Conservation (phyloP, 768 basidiomycete genomes). For the Lactarius hengduanensis region DNA sequence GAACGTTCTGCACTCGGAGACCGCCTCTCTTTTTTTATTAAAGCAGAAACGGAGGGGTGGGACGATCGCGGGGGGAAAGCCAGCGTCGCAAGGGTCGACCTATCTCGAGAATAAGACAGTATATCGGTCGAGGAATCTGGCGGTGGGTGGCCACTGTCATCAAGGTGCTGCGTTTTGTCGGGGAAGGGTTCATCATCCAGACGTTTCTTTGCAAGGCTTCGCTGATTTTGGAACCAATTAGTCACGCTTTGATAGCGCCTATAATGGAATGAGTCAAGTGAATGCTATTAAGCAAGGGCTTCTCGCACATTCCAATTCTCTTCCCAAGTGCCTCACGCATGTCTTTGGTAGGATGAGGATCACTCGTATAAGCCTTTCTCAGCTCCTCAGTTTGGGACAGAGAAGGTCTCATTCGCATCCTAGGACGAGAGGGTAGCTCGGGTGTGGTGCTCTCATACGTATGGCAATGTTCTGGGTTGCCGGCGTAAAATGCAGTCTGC, state of each 20-base stretch:
- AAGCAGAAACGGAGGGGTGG: conserved; percentile 39
- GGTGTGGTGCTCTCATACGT: conserved; percentile 44
- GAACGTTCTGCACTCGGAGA: conserved; percentile 30
- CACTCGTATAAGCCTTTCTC: conserved; percentile 58
- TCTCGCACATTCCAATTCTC: conserved; percentile 71
- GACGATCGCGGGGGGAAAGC: conserved; percentile 42
- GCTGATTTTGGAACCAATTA: conserved; percentile 88
- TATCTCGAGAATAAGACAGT: conserved; percentile 34
- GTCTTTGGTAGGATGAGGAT: conserved; percentile 67
- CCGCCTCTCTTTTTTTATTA: conserved; percentile 38
- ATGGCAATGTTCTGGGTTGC: conserved; percentile 50
- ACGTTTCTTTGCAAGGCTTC: conserved; percentile 71
- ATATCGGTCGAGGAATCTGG: conserved; percentile 29
- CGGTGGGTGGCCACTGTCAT: conserved; percentile 30
- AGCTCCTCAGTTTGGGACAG: conserved; percentile 68
- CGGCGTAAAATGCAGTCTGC: conserved; percentile 44
- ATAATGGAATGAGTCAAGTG: conserved; percentile 23
- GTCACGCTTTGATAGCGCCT: conserved; percentile 81
- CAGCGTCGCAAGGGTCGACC: conserved; percentile 35
- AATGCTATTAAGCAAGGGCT: conserved; percentile 8
- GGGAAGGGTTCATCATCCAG: conserved; percentile 53
- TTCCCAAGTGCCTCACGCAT: conserved; percentile 63
- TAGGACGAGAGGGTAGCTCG: conserved; percentile 48
- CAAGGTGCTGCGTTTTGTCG: conserved; percentile 33
- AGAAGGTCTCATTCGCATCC: conserved; percentile 63